Base-by-base conservation (phyloP, 2,329 filamentous ascomycete genomes). In the Rhinocladiella mackenziei region DNA sequence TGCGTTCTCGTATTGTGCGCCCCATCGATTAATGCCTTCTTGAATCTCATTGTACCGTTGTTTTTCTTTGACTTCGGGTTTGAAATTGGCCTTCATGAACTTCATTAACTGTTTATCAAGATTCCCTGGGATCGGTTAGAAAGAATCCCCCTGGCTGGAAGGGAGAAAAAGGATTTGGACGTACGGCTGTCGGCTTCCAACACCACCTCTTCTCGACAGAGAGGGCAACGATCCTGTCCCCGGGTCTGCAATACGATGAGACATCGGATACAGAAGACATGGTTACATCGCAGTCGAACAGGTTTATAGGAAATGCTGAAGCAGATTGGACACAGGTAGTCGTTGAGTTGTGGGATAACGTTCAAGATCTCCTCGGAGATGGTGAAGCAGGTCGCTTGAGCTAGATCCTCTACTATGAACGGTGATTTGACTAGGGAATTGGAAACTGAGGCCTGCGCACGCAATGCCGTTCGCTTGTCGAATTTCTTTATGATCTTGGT, bases 401-500 rank as follows among this genome's bases (percentile, higher is more conserved):
- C 84, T 51, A 92, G 78, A 39, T 76, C 77, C 46, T 80, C 76
- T 39, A 86, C 73, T 20, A 51, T 45, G 18, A 47, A 46, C 10
- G 44, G 45, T 10, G 43, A 43, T 17, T 48, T 50, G 22, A 38
- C 53, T 10, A 51, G 43, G 8, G 50, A 43, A 17, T 33, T 43
- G 18, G 43, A 48, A 15, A 56, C 39, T 3, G 48, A 42, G 25
- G 76, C 69, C 28, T 80, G 80, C 1, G 83, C 80, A 18, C 83
- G 80, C 14, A 94, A 71, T 1, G 83, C 80, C 1, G 88, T 94
- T 46, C 81, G 78, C 65, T 94, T 94, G 65, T 92, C 86, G 61
- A 94, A 94, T 66, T 91, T 94, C 64, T 94, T 94, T 40, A 94
- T 67, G 39, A 94, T 94, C 64, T 94, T 94, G 23, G 71, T 71